Evolutionary conservation across 2,329 filamentous ascomycete species (phyloP).

Genomic region (Ascochyta koolunga): DNA sequence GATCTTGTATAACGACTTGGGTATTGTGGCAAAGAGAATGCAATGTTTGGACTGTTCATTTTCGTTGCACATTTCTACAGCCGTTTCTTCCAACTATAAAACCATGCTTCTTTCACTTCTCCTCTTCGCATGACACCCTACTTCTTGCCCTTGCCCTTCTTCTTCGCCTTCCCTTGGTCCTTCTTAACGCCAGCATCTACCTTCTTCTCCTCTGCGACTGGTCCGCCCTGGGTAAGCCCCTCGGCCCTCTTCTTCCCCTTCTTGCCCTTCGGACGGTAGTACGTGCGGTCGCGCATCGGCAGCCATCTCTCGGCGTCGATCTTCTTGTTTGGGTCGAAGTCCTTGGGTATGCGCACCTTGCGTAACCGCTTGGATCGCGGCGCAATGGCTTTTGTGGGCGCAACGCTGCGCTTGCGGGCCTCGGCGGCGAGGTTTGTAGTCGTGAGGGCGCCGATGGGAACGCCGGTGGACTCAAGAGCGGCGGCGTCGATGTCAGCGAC

Average conservation of each 20-base stretch:
- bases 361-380: slow-evolving; percentile 64
- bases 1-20: too few species aligned
- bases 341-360: slow-evolving; percentile 70
- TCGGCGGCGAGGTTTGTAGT: slow-evolving; percentile 43
- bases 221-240: slow-evolving; percentile 82
- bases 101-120: neutral
- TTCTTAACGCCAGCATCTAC: slow-evolving; percentile 35
- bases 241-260: slow-evolving; percentile 81
- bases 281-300: slow-evolving; percentile 84
- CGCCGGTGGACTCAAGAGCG: slow-evolving; percentile 69
- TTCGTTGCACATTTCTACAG: neutral
- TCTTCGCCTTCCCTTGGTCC: slow-evolving; percentile 44
- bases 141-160: slow-evolving; percentile 46
- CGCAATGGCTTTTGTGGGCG: slow-evolving; percentile 48
- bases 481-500: slow-evolving; percentile 66
- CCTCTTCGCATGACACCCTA: slow-evolving; percentile 17
- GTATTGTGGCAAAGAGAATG: neutral
- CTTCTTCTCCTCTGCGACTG: slow-evolving; percentile 66
- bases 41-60: neutral
- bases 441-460: slow-evolving; percentile 54
- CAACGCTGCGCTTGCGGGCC: slow-evolving; percentile 46
- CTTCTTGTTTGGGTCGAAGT: slow-evolving; percentile 76
- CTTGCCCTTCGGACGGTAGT: slow-evolving; percentile 87
- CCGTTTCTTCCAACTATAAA: neutral
- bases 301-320: slow-evolving; percentile 93